phyloP scores from a whole-genome alignment of 2,329 filamentous ascomycete species.

The Corinectria fuckeliana region DNA sequence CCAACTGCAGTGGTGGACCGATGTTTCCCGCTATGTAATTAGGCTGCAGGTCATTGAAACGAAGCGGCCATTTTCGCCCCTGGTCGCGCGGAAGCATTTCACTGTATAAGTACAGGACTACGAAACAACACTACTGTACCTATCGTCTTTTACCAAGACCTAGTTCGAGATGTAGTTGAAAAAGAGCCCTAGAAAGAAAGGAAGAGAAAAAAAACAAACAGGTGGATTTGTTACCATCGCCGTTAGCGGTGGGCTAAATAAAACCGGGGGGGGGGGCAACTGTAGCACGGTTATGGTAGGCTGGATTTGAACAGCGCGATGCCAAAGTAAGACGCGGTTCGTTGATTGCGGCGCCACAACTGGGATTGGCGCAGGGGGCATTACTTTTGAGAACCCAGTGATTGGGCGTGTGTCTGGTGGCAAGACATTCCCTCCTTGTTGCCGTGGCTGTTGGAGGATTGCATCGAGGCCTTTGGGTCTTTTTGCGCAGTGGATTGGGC shows the following conservation, averaged over 20 bases:
- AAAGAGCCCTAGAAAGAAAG: no score
- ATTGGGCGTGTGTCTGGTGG: constrained; percentile 6
- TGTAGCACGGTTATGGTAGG: not conserved
- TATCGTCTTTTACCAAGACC: no score
- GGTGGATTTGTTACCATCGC: no score
- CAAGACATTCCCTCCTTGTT: not conserved
- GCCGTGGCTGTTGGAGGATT: not conserved
- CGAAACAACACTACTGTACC: not conserved
- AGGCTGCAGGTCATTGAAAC: not conserved
- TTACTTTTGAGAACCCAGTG: constrained; percentile 1
- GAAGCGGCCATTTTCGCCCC: not conserved
- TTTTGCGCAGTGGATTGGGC: not conserved
- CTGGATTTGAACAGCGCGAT: not conserved
- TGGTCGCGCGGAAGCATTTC: not conserved
- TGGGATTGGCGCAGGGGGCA: constrained; percentile 3
- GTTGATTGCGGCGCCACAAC: constrained; percentile 12
- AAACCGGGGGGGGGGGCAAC: no score
- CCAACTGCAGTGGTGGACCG: not conserved
- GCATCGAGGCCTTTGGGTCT: no score
- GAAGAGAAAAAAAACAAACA: no score
- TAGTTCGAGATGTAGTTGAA: no score
- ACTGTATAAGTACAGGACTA: not conserved
- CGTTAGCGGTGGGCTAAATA: not conserved
- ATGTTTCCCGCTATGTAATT: not conserved
- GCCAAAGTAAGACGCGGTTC: not conserved